Evolutionary conservation across 257 asterid genomes (phyloP).

Genomic region (Phtheirospermum japonicum): DNA sequence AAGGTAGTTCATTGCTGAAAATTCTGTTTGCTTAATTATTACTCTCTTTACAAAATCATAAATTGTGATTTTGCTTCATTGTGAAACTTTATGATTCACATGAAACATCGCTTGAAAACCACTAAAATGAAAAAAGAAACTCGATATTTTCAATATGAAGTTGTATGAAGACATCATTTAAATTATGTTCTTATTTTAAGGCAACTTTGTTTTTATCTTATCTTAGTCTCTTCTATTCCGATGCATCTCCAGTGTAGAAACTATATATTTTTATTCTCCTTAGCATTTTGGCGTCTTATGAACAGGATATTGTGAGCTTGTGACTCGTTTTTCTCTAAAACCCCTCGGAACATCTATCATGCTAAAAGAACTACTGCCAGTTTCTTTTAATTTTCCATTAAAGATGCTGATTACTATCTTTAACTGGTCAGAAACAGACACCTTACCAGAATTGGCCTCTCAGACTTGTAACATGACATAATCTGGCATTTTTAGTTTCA

Average conservation of each 20-base stretch:
- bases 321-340: background rate
- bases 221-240: background rate
- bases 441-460: background rate
- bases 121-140: slow-evolving; percentile 10
- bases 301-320: background rate
- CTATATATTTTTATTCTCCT: background rate
- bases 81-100: slow-evolving; percentile 14
- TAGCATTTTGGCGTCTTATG: slow-evolving; percentile 11
- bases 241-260: background rate
- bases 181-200: slow-evolving; percentile 4
- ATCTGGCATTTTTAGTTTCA: background rate
- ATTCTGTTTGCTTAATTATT: background rate
- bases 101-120: slow-evolving; percentile 5
- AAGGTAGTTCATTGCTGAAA: slow-evolving; percentile 51
- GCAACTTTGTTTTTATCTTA: background rate
- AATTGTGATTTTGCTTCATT: slow-evolving; percentile 13
- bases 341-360: slow-evolving; percentile 3
- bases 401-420: slow-evolving; percentile 7
- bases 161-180: background rate
- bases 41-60: slow-evolving; percentile 6
- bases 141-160: slow-evolving; percentile 19
- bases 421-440: background rate
- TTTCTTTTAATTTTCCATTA: slow-evolving; percentile 11
- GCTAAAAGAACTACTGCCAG: background rate
- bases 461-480: slow-evolving; percentile 1